Evolutionary conservation across 148 eudicot species (phyloP).

Genomic region (Amaranthus palmeri): DNA sequence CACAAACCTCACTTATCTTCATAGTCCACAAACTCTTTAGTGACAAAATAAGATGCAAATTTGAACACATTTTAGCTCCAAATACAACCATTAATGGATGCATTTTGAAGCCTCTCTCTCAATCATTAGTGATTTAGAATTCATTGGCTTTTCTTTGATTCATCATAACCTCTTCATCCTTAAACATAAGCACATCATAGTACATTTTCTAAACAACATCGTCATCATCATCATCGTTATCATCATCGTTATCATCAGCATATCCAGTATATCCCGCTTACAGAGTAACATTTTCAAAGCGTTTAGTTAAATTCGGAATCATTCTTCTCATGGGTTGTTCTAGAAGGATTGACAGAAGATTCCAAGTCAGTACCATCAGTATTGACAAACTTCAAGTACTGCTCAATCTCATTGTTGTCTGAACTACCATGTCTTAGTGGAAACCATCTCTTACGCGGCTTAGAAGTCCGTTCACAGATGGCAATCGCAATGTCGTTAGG

Average conservation of each 20-base stretch:
- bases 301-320: no score
- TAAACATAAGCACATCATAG: no score
- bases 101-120: constrained; percentile 20
- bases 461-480: constrained; percentile 58
- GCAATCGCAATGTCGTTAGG: constrained; percentile 91
- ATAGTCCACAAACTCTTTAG: not conserved
- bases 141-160: constrained; percentile 15
- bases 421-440: constrained; percentile 46
- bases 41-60: not conserved
- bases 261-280: no score
- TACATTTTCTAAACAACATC: not conserved
- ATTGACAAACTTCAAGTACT: constrained; percentile 42
- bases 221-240: not conserved
- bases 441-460: constrained; percentile 46
- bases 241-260: not conserved
- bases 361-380: constrained; percentile 39
- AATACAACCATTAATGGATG: not conserved
- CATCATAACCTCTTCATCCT: not conserved
- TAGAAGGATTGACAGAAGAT: constrained; percentile 18
- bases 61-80: not conserved
- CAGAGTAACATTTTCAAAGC: no score
- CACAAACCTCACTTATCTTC: not conserved
- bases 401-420: constrained; percentile 39
- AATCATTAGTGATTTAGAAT: constrained; percentile 7
- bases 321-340: not conserved